Base-by-base conservation (phyloP, 441 rosid genomes). In the Jatropha podagrica region DNA sequence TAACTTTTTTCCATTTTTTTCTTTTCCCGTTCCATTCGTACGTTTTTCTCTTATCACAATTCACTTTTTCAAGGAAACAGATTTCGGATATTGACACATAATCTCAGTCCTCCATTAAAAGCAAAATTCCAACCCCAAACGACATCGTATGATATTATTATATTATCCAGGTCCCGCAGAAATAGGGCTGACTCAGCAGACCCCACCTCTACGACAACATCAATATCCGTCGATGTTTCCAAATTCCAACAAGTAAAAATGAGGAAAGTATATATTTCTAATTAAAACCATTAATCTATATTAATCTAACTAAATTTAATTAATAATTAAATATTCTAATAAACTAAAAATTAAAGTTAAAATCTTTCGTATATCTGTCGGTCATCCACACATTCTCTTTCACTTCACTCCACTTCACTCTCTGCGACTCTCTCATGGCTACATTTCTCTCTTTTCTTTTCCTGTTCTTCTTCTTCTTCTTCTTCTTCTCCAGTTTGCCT, bases 341-440 rank as follows among this genome's bases (percentile, higher is more conserved):
- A 14, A 27, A 69, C n/a, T 38, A 32, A 46, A 42, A 59, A 23
- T 4, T n/a, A 12, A 11, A 51, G 49, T 7, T 14, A 5, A 42
- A 77, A 20, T 32, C 48, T 65, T 27, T 7, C 8, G 65, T 74
- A 60, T 78, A 77, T 72, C 73, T 3, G 73, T 77, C 73, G 65
- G 74, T 60, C 44, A 20, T 13, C 10, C 44, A 59, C 9, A 12
- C 27, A 69, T 77, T 79, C 4, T 81, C 58, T 72, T 84, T 71
- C 86, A 65, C 84, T 82, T 71, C 86, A 65, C 84, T 82, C 6
- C 77, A 61, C 79, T 84, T 63, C 84, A 54, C 80, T 81, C 72
- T 13, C 75, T 23, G 4, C 74, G 8, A 1, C 72, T 63, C 41
- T 64, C 41, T 56, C 63, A 80, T 80, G 83, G 79, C 83, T 27